Conservation (phyloP, 2,329 filamentous ascomycete genomes). For the Colletotrichum brevisporum region DNA sequence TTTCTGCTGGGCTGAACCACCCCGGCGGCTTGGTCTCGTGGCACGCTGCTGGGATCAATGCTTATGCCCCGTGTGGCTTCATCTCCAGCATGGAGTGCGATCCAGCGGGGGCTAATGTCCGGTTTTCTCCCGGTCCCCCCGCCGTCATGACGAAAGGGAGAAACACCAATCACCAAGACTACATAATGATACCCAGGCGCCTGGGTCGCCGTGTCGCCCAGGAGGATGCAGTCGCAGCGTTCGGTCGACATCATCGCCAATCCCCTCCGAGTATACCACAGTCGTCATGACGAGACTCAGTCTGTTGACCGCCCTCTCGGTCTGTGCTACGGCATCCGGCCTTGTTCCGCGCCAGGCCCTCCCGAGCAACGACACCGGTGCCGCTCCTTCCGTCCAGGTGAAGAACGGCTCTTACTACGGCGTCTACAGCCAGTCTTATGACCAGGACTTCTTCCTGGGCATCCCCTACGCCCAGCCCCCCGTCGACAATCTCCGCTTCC, state of each 20-base stretch:
- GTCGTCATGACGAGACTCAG: constrained; percentile 29
- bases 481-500: constrained; percentile 68
- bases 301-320: constrained; percentile 29
- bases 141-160: not conserved
- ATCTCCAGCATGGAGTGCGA: constrained; percentile 26
- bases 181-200: constrained; percentile 19
- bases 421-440: constrained; percentile 53
- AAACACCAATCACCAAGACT: constrained; percentile 6
- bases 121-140: constrained; percentile 21
- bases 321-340: constrained; percentile 31
- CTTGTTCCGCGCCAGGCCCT: constrained; percentile 31
- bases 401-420: constrained; percentile 56
- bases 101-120: constrained; percentile 13
- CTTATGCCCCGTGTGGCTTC: constrained; percentile 25
- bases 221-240: constrained; percentile 3
- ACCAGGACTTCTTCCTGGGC: constrained; percentile 67
- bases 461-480: constrained; percentile 70
- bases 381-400: constrained; percentile 32
- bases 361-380: constrained; percentile 18
- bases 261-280: not conserved
- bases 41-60: constrained; percentile 15
- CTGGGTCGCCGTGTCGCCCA: not conserved
- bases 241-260: constrained; percentile 14
- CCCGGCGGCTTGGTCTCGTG: constrained; percentile 33
- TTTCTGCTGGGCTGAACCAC: constrained; percentile 8